phyloP scores from a whole-genome alignment of 371 early-diverging fungal species.

The Syncephalastrum monosporum region DNA sequence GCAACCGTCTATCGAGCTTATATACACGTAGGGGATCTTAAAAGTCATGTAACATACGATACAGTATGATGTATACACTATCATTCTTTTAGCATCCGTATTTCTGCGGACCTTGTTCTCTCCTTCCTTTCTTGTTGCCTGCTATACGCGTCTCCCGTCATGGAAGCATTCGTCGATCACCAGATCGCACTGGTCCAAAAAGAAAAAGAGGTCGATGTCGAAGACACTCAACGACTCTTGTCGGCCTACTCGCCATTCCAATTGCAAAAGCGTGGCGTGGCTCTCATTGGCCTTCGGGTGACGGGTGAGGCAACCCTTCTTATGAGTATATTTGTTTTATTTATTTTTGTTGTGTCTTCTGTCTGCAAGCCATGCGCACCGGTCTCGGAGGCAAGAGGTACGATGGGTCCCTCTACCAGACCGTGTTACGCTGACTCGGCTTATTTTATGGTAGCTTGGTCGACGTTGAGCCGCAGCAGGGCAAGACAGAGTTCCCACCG shows the following conservation, averaged over 20 bases:
- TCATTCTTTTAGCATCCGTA: too few species aligned
- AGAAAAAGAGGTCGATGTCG: slow-evolving; percentile 64
- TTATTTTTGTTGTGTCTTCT: neutral
- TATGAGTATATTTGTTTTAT: neutral
- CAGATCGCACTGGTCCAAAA: slow-evolving; percentile 59
- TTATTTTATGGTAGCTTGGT: slow-evolving; percentile 43
- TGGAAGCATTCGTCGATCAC: slow-evolving; percentile 44
- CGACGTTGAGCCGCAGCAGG: slow-evolving; percentile 51
- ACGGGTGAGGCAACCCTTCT: slow-evolving; percentile 28
- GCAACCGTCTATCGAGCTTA: too few species aligned
- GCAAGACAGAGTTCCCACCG: slow-evolving; percentile 44
- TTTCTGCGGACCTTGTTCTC: too few species aligned
- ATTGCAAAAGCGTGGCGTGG: slow-evolving; percentile 69
- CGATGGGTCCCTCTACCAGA: neutral
- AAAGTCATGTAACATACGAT: too few species aligned
- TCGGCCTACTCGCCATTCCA: slow-evolving; percentile 56
- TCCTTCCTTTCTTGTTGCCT: too few species aligned
- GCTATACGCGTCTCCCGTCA: neutral
- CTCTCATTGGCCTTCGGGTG: slow-evolving; percentile 63
- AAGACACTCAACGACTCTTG: slow-evolving; percentile 53
- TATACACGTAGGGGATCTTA: too few species aligned
- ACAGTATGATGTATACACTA: too few species aligned
- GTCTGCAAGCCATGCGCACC: slow-evolving; percentile 55
- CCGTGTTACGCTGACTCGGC: slow-evolving; percentile 4
- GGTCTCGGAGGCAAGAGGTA: slow-evolving; percentile 79